Evolutionary conservation across 2,329 filamentous ascomycete species (phyloP).

Genomic region (Diaporthe humulicola): DNA sequence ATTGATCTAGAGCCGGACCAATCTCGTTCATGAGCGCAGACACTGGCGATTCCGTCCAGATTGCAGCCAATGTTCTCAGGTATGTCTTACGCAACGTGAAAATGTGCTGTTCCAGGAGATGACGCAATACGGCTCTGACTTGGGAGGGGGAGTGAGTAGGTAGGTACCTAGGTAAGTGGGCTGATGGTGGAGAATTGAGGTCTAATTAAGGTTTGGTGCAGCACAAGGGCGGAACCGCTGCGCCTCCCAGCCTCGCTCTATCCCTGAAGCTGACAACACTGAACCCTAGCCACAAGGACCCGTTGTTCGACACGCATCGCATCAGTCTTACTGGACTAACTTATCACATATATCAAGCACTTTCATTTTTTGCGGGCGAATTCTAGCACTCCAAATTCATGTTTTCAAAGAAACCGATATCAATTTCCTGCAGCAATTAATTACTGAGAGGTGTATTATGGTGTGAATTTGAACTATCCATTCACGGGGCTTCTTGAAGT

Average conservation of each 20-base stretch:
- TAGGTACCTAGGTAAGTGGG: no score
- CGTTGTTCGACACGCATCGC: background rate
- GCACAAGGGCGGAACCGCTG: background rate
- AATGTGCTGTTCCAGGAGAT: background rate
- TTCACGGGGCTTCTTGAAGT: background rate
- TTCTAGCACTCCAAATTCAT: background rate
- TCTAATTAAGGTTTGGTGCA: slow-evolving; percentile 26
- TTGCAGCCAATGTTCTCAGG: background rate
- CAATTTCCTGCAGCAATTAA: background rate
- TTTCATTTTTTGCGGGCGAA: accelerated
- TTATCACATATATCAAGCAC: background rate
- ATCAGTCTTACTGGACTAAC: no score
- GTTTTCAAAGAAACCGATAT: background rate
- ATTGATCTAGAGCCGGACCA: background rate
- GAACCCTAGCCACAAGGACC: background rate
- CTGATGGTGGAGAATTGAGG: background rate
- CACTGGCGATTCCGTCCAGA: background rate
- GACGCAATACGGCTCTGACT: background rate
- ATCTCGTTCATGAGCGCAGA: background rate
- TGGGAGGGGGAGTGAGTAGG: background rate
- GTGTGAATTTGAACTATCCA: background rate
- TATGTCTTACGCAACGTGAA: background rate
- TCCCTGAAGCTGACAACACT: slow-evolving; percentile 18
- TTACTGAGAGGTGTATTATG: no score
- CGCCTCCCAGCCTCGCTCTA: background rate